Base-by-base conservation (phyloP, 1,139 yeast genomes). In the Geotrichum fermentans region DNA sequence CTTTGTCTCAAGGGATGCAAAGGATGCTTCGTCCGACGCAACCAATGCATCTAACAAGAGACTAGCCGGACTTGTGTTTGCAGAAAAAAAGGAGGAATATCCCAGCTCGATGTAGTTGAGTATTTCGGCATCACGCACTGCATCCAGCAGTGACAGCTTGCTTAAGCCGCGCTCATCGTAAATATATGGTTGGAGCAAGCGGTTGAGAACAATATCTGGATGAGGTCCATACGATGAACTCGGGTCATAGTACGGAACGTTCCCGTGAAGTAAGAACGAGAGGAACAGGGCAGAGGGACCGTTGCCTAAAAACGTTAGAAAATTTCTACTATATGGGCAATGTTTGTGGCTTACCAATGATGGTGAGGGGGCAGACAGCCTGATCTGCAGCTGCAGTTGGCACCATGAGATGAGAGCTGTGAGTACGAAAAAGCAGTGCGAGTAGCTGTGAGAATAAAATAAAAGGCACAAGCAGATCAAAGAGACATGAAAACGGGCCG, bases 271-370 rank as follows among this genome's bases (percentile, higher is more conserved):
- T 17, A 66, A 55, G 48, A 50, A 66, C 13, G 69, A 64, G 38
- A 66, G 55, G 36, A 60, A 48, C 37, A 66, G 51, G 3, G 66
- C 69, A 22, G 68, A 58, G 7, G 70, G 70, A 6, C 70, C 70
- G 40, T 57, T 58, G 22, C 70, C 70, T 22, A 56, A 40, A 26
- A 60, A 45, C 6, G 52, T 58, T 3, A 54, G 33, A 4, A 34
- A 14, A 21, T 5, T 34, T 8, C 17, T 3, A 17, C 17, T 8
- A 16, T 16, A 11, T 33, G 6, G 38, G 38, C 38, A 32, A 32
- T 4, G 18, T 2, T n/a, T n/a, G n/a, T n/a, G n/a, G n/a, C 43
- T 3, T 29, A 40, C 43, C 43, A 40, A 40, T 40, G 36, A 40
- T 20, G 2, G 36, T 18, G 16, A 40, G 22, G 2, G 43, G 43